Conservation (phyloP, 208 protist species). For the Strigomonas galati region DNA sequence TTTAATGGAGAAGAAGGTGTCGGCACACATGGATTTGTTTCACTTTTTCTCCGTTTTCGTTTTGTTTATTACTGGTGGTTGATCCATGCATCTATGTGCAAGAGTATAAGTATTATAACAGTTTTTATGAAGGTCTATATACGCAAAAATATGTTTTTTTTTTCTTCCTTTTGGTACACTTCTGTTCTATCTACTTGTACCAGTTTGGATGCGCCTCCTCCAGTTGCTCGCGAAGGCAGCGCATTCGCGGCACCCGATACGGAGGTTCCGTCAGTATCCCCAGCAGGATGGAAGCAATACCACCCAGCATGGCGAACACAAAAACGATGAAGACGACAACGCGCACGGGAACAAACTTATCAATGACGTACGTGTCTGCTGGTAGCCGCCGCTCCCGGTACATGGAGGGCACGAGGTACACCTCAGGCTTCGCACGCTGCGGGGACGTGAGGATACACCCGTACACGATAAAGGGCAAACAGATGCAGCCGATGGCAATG, state of each 20-base stretch:
- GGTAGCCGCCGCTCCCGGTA: constrained; percentile 51
- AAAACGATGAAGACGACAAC: constrained; percentile 56
- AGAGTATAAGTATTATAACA: too few species aligned
- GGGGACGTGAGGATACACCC: constrained; percentile 64
- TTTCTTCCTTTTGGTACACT: not conserved
- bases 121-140: too few species aligned
- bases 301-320: constrained; percentile 34
- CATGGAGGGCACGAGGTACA: constrained; percentile 14
- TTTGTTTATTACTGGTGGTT: too few species aligned
- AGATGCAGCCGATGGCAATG: constrained; percentile 40
- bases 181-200: constrained; percentile 42
- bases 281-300: constrained; percentile 37
- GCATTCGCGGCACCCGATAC: constrained; percentile 65
- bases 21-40: not conserved
- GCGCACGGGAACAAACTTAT: constrained; percentile 63
- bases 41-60: not conserved
- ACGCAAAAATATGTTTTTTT: too few species aligned
- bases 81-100: too few species aligned
- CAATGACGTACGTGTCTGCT: constrained; percentile 38
- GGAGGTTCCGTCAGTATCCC: constrained; percentile 40
- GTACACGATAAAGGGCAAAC: constrained; percentile 73
- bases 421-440: not conserved
- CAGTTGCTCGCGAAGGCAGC: constrained; percentile 69
- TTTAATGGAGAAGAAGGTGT: not conserved
- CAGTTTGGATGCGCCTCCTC: constrained; percentile 78